phyloP scores from a whole-genome alignment of 2,329 filamentous ascomycete genomes.

The Microcyclosporella mali region DNA sequence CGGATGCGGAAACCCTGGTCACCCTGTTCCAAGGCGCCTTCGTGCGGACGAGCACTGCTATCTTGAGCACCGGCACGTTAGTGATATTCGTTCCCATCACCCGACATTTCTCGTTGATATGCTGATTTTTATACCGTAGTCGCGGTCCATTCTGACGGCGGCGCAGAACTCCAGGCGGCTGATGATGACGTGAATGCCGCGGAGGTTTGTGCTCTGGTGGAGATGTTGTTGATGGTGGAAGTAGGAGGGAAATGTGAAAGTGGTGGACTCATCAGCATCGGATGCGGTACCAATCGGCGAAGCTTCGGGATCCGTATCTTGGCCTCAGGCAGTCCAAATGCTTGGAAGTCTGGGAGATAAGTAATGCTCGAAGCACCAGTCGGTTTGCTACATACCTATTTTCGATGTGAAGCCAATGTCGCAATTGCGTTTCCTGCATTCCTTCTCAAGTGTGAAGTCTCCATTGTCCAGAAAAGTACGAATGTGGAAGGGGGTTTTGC shows the following conservation, averaged over 20 bases:
- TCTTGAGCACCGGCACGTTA: conserved; percentile 13
- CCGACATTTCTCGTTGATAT: conserved; percentile 10
- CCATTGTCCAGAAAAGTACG: too few relatives aligned
- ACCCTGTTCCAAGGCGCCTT: not conserved
- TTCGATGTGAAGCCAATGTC: too few relatives aligned
- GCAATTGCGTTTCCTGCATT: too few relatives aligned
- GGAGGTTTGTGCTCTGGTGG: not conserved
- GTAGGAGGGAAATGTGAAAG: not conserved
- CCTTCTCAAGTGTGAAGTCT: too few relatives aligned
- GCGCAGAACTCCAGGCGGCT: not conserved
- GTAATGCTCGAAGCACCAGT: too few relatives aligned
- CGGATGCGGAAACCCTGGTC: conserved; percentile 4
- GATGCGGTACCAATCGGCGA: too few relatives aligned
- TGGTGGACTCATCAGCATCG: not conserved
- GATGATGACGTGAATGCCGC: not conserved
- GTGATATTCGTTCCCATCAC: conserved; percentile 10
- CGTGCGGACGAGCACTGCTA: conserved; percentile 3
- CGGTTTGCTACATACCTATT: too few relatives aligned
- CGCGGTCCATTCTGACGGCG: not conserved
- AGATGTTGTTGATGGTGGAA: conserved; percentile 1
- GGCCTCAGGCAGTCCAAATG: too few relatives aligned
- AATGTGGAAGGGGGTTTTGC: too few relatives aligned
- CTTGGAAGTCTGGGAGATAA: too few relatives aligned
- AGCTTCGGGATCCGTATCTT: too few relatives aligned
- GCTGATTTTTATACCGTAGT: conserved; percentile 14